phyloP scores from a whole-genome alignment of 75 land plant genomes.

The Cryptomeria japonica region DNA sequence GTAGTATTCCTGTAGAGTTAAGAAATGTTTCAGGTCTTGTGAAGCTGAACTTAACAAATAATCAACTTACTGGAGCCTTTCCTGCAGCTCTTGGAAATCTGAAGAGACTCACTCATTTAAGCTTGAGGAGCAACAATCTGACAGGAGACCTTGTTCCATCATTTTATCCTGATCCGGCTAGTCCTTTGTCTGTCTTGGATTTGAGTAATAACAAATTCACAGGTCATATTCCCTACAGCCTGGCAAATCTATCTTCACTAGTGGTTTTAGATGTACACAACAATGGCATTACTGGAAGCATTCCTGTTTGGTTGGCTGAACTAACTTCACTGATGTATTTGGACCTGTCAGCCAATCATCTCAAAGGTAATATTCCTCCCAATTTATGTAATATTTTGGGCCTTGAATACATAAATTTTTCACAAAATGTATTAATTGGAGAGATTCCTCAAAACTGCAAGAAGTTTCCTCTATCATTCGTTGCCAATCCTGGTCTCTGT shows the following conservation, averaged over 20 bases:
- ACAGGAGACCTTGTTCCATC: conserved; percentile 19
- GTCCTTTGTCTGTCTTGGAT: conserved; percentile 34
- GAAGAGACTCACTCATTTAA: conserved; percentile 43
- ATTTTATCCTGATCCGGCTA: neutral
- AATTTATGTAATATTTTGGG: conserved; percentile 38
- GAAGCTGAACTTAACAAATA: conserved; percentile 54
- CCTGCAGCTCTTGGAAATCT: conserved; percentile 41
- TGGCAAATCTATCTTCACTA: conserved; percentile 41
- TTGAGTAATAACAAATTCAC: conserved; percentile 43
- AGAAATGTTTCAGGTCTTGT: conserved; percentile 39
- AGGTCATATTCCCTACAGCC: conserved; percentile 33
- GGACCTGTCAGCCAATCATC: conserved; percentile 48
- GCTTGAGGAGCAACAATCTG: conserved; percentile 47
- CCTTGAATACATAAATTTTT: conserved; percentile 49
- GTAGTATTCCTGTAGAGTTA: conserved; percentile 33
- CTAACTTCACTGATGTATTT: conserved; percentile 37
- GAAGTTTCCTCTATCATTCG: conserved; percentile 7
- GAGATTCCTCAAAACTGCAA: conserved; percentile 24
- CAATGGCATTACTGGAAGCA: conserved; percentile 52
- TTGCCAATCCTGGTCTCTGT: conserved; percentile 14
- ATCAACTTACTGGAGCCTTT: conserved; percentile 43
- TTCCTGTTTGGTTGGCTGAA: conserved; percentile 39
- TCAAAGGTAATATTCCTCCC: conserved; percentile 39
- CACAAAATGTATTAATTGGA: conserved; percentile 47
- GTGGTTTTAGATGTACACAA: conserved; percentile 51